Base-by-base conservation (phyloP, 1,284 basidiomycete species). In the Calocybe gambosa region DNA sequence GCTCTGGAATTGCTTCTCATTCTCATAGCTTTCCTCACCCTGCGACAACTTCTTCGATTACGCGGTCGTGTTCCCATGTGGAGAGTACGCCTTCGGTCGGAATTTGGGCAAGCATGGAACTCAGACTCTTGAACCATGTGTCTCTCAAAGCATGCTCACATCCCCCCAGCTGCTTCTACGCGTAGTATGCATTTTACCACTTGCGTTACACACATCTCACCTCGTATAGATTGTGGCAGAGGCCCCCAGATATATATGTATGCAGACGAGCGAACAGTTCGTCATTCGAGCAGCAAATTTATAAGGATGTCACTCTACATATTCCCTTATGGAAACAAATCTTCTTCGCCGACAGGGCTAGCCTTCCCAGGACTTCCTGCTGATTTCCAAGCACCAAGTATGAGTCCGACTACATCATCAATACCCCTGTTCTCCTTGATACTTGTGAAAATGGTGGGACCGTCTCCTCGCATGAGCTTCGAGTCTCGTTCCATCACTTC, bases 401-500 rank as follows among this genome's bases (percentile, higher is more conserved):
- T 82, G 29, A 97, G 75, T 39, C 85, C 82, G 4, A 87, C 78
- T 2, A 97, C 80, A 49, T 91, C 89, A 39, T 90, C 79, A 1
- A 98, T 82, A 0, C 92, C 93, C 49, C 80, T 80, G 23, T 74
- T 78, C 49, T 91, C 72, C 61, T 89, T 86, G 44, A 99, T 82
- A 51, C 89, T 89, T 0, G 90, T 82, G 65, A 99, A 99, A 16
- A 97, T 64, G 0, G 95, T 98, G 1, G 95, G 95, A 0, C 95
- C 95, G 47, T 87, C 80, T 43, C 95, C 95, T 23, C 95, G 80
- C 90, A 99, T 98, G 50, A 85, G 69, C 57, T 85, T 92, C 1
- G 95, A 81, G 64, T 99, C 95, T 23, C 93, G 80, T 49, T 82
- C 84, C 95, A 99, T 99, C 18, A 99, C 92, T 45, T 89, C 86